Evolutionary conservation across 257 asterid genomes (phyloP).

Genomic region (Petrea volubilis): DNA sequence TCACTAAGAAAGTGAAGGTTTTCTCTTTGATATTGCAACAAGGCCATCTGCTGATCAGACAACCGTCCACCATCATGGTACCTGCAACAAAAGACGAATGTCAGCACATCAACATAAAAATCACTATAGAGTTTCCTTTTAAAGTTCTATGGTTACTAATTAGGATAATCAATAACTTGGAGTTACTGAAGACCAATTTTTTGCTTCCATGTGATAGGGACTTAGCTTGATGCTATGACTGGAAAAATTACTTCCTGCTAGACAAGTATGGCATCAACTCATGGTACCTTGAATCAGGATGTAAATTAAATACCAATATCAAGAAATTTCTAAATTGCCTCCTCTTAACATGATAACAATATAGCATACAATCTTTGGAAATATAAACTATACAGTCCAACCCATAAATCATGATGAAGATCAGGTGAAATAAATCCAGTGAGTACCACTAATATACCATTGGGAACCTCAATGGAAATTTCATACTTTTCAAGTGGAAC

Average conservation of each 20-base stretch:
- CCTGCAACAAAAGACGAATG: conserved; percentile 42
- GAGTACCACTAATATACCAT: too few relatives aligned
- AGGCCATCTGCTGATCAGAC: conserved; percentile 99
- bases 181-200: not conserved
- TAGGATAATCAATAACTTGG: not conserved
- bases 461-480: too few relatives aligned
- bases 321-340: too few relatives aligned
- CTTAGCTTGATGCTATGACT: not conserved
- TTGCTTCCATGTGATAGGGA: conserved; percentile 12
- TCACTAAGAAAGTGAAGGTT: conserved; percentile 96
- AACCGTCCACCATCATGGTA: conserved; percentile 93
- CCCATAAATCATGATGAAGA: too few relatives aligned
- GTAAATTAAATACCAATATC: too few relatives aligned
- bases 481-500: too few relatives aligned
- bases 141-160: conserved; percentile 3
- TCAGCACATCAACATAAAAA: conserved; percentile 4
- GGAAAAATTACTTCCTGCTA: not conserved
- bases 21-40: conserved; percentile 97
- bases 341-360: too few relatives aligned
- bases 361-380: too few relatives aligned
- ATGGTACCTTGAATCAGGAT: too few relatives aligned
- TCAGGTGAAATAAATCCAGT: too few relatives aligned
- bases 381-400: too few relatives aligned
- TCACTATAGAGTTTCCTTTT: not conserved
- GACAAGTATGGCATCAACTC: not conserved